phyloP scores from a whole-genome alignment of 2,329 filamentous ascomycete species.

The Fusarium penzigii region DNA sequence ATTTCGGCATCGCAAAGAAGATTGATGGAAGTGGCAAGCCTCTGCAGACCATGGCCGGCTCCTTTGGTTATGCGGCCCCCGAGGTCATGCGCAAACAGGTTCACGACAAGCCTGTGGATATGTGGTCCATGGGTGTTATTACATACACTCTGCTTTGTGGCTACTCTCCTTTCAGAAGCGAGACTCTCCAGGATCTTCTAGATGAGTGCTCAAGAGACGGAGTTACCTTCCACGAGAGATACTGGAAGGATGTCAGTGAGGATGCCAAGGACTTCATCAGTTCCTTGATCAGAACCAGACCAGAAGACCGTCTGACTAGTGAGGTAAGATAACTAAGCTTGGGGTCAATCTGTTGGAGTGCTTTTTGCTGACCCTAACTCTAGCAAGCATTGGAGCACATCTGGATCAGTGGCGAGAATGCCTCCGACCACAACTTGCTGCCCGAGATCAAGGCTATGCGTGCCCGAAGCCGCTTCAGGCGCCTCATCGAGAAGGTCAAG shows the following conservation, averaged over 20 bases:
- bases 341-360: not conserved
- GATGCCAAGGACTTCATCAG: slow-evolving; percentile 96
- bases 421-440: slow-evolving; percentile 93
- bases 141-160: slow-evolving; percentile 97
- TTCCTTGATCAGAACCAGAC: slow-evolving; percentile 74
- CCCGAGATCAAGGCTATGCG: slow-evolving; percentile 95
- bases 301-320: slow-evolving; percentile 75
- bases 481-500: slow-evolving; percentile 95
- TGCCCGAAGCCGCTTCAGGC: slow-evolving; percentile 84
- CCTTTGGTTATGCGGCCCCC: slow-evolving; percentile 95
- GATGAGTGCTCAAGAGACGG: slow-evolving; percentile 85
- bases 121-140: slow-evolving; percentile 99
- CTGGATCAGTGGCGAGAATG: slow-evolving; percentile 90
- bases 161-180: slow-evolving; percentile 96
- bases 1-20: slow-evolving; percentile 99
- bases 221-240: slow-evolving; percentile 94
- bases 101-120: slow-evolving; percentile 96
- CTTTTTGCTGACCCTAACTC: slow-evolving; percentile 18
- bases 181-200: slow-evolving; percentile 89
- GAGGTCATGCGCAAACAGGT: slow-evolving; percentile 98
- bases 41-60: slow-evolving; percentile 96
- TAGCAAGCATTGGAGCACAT: slow-evolving; percentile 77
- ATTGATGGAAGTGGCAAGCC: slow-evolving; percentile 88
- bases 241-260: slow-evolving; percentile 96
- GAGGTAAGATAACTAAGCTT: slow-evolving; percentile 52